A percentile compares a stretch with the other conserved stretches of the same genome.
Conservation (phyloP, 345 rosid species). For the Populus ilicifolia region DNA sequence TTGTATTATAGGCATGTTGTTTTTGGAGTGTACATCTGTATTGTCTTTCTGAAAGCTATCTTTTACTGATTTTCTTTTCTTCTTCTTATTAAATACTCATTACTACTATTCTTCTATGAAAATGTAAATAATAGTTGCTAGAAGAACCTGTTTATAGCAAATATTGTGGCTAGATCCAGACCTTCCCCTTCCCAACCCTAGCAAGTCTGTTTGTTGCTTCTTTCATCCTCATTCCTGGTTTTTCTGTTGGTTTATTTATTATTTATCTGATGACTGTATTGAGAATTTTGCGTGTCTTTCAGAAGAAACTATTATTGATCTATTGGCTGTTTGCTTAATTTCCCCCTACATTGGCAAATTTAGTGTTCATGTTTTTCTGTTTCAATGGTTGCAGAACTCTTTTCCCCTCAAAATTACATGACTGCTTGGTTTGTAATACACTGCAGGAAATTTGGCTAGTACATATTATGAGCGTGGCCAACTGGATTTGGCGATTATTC, state of each 20-base stretch:
- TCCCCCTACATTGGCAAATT: background rate
- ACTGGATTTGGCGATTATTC: conserved; percentile 75
- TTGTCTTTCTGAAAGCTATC: background rate
- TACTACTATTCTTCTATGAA: background rate
- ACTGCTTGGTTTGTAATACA: background rate
- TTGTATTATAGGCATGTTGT: background rate
- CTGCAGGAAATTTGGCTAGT: conserved; percentile 86
- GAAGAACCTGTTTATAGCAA: background rate
- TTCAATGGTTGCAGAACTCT: background rate
- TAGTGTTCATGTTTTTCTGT: background rate
- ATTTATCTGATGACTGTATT: background rate
- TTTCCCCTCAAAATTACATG: background rate
- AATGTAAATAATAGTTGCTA: background rate
- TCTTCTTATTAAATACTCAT: background rate
- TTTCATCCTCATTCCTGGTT: background rate
- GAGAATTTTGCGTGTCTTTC: background rate
- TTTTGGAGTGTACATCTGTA: background rate
- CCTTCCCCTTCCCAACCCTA: background rate
- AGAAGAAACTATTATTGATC: background rate
- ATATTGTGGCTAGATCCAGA: background rate
- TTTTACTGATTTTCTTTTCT: background rate
- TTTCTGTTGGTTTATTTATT: background rate
- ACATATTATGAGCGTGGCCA: conserved; percentile 84
- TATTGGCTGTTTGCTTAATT: background rate
- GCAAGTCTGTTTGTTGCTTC: background rate